phyloP scores from a whole-genome alignment of 441 rosid species.

The Bocquillonia castaneifolia region DNA sequence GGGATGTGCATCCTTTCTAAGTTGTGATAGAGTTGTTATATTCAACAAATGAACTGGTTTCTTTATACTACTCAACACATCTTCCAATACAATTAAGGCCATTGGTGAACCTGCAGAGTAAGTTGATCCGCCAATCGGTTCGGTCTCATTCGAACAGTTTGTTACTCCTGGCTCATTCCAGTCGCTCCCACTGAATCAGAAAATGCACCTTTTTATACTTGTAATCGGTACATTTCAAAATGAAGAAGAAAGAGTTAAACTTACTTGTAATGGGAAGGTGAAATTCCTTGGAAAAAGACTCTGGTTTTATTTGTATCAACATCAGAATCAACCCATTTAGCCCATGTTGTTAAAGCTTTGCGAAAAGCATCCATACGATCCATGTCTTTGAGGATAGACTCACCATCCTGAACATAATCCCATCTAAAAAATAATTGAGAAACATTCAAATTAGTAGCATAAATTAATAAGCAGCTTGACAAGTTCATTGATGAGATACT shows the following conservation, averaged over 20 bases:
- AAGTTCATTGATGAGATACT: too few relatives aligned
- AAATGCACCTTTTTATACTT: neutral
- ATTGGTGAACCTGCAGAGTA: conserved; percentile 62
- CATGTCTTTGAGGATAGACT: conserved; percentile 51
- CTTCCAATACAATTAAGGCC: conserved; percentile 52
- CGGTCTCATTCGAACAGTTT: conserved; percentile 57
- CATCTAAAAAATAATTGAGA: conserved; percentile 43
- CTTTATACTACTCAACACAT: conserved; percentile 38
- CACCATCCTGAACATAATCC: conserved; percentile 62
- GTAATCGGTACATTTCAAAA: neutral
- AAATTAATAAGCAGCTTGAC: too few relatives aligned
- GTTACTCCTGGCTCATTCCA: conserved; percentile 66
- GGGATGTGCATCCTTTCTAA: conserved; percentile 88
- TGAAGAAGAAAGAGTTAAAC: neutral
- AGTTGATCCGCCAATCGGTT: conserved; percentile 49
- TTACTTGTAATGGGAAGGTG: conserved; percentile 91
- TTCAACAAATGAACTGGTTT: conserved; percentile 69
- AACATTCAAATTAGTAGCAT: neutral
- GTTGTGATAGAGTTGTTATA: conserved; percentile 63
- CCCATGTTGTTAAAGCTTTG: conserved; percentile 76
- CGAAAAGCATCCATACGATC: conserved; percentile 70
- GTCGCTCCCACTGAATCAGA: conserved; percentile 41
- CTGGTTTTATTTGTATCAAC: conserved; percentile 53
- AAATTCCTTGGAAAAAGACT: conserved; percentile 85
- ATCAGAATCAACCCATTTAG: conserved; percentile 65